Evolutionary conservation across 768 basidiomycete species (phyloP), one percentile per base, ranked within the genome.

Genomic region (Russula earlei): DNA sequence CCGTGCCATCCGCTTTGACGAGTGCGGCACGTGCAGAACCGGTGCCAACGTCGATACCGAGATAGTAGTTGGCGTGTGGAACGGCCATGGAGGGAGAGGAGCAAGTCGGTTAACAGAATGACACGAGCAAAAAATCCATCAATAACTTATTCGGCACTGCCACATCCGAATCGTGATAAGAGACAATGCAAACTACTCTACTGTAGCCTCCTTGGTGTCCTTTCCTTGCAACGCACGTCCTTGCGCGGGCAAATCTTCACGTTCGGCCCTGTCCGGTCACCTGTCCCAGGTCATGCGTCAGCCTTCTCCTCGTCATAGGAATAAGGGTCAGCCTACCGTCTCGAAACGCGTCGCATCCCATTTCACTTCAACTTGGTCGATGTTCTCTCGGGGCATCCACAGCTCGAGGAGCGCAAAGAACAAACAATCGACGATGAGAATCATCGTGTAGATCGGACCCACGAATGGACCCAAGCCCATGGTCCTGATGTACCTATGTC

Each of bases 1-100:
- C 76, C 31, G 74, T 76, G 38, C 94, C 92, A 42, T 78, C 75
- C 19, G 71, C 64, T 52, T 81, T 79, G 59, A 94, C 81, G 31
- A 99, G 80, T 22, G 82, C 84, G 0, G 92, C 92, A 52, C 96
- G 82, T 7, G 85, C 92, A 20, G 93, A 97, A 56, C 94, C 93
- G 1, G 96, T 97, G 14, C 96, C 96, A 31, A 95, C 88, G 68
- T 88, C 86, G 56, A 89, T 72, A 45, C 87, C 86, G 58, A 90
- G 76, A 68, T 84, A 89, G 68, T 80, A 81, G 54, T 63, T 52
- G 20, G 34, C 25, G 68, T 52, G 72, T 66, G 38, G 31, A 22
- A 60, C 42, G 44, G 69, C 65, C 75, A 78, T 77, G 40, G 60
- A 37, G 29, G 43, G 24, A 43, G 34, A 20, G 25, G 25, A 31